Evolutionary conservation across 2,329 filamentous ascomycete species (phyloP), one percentile per base, ranked within the genome.

Genomic region (Nannizzia gypsea): DNA sequence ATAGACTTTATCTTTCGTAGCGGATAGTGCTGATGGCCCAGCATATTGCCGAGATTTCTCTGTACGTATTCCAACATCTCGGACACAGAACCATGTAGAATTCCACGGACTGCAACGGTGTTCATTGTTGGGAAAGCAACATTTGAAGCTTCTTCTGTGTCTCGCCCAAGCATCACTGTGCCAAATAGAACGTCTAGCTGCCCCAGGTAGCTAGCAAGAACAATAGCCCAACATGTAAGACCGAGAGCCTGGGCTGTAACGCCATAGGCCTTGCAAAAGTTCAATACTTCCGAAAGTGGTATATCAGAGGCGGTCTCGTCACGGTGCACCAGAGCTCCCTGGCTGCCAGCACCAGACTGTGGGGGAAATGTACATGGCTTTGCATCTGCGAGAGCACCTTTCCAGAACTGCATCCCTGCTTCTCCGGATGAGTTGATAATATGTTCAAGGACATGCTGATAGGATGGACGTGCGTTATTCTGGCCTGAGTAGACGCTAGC

Each of bases 81-180:
- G 0, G 71, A 64, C 0, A 81, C 74, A 0, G 79, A 83, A 1
- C 89, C 89, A 66, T 93, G 87, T 1, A 96, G 70, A 2, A 91
- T 78, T 1, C 81, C 81, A 9, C 90, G 81, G 6, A 95, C 78
- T 0, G 87, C 82, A 0, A 96, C 84, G 0, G 91, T 96, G 68
- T 95, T 96, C 88, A 96, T 96, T 0, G 88, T 89, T 0, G 91
- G 92, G 67, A 96, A 96, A 68, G 91, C 78, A 11, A 92, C 72
- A 26, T 81, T 72, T 48, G 87, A 81, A 0, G 83, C 81, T 15
- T 82, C 80, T 52, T 88, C 85, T 8, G 83, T 84, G 60, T 93
- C 89, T n/a, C 92, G 82, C 15, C 92, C 91, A 0, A 90, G 90
- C 11, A 96, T 77, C 0, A 96, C 86, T 0, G 89, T 82, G 0